Conservation (phyloP, 2,329 filamentous ascomycete genomes). For the Ascocoryne sarcoides region DNA sequence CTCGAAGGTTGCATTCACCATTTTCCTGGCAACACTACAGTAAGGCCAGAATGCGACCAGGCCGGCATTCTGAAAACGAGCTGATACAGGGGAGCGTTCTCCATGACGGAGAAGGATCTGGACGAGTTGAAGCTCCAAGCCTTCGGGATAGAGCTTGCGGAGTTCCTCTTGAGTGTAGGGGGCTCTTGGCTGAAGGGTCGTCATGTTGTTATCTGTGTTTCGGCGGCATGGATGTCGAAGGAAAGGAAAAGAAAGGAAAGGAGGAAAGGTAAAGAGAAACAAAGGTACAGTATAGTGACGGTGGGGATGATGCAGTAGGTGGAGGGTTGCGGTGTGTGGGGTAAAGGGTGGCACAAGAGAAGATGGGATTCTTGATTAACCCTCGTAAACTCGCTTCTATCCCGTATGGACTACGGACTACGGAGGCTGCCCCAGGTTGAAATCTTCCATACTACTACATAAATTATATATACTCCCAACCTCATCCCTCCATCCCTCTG, state of each 20-base stretch:
- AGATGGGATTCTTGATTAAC: no score
- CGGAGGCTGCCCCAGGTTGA: no score
- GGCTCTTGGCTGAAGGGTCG: conserved; percentile 62
- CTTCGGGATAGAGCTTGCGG: conserved; percentile 66
- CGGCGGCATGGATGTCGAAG: no score
- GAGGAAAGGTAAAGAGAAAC: background rate
- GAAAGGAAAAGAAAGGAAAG: background rate
- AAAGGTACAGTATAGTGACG: no score
- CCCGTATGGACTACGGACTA: no score
- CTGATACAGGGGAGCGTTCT: conserved; percentile 73
- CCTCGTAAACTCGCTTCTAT: no score
- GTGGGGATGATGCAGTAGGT: no score
- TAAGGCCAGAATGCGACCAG: conserved; percentile 77
- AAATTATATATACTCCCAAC: no score
- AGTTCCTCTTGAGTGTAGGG: conserved; percentile 80
- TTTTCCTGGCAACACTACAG: conserved; percentile 66
- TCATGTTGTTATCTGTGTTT: conserved; percentile 47
- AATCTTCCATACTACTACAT: no score
- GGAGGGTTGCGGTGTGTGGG: no score
- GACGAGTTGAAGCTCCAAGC: conserved; percentile 76
- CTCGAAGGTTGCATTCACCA: conserved; percentile 53
- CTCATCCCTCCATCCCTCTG: no score
- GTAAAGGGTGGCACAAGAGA: no score
- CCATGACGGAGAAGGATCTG: conserved; percentile 79
- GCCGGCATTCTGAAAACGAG: conserved; percentile 76